Percentiles rank a stretch among this genome's conserved stretches.
Evolutionary conservation across 441 rosid genomes (phyloP).

Genomic region (Flueggea neowawraea): DNA sequence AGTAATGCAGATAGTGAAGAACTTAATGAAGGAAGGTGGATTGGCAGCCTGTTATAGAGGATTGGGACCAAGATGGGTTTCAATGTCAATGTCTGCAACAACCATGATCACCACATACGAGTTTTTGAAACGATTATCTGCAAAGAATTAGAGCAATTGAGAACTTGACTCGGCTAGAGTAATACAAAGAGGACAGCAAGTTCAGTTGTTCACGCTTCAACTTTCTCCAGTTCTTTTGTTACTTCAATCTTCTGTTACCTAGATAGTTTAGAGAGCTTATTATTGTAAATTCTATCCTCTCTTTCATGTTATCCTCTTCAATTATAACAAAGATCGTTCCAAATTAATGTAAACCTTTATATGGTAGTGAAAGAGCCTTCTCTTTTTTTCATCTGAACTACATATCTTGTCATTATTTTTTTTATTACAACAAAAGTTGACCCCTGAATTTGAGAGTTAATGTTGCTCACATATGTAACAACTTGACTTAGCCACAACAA

Average conservation of each 20-base stretch:
- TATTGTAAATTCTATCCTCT: slow-evolving; percentile 16
- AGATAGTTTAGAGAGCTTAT: slow-evolving; percentile 6
- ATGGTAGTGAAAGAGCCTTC: slow-evolving; percentile 13
- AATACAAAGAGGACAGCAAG: too few relatives aligned
- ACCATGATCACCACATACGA: slow-evolving; percentile 95
- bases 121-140: slow-evolving; percentile 78
- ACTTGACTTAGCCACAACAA: too few relatives aligned
- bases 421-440: too few relatives aligned
- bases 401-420: too few relatives aligned
- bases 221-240: background rate
- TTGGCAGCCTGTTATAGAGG: slow-evolving; percentile 86
- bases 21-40: slow-evolving; percentile 83
- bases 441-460: too few relatives aligned
- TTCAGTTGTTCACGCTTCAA: too few relatives aligned
- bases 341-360: slow-evolving; percentile 19
- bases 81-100: slow-evolving; percentile 92
- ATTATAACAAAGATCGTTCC: slow-evolving; percentile 8
- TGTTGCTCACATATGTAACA: too few relatives aligned
- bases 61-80: slow-evolving; percentile 86
- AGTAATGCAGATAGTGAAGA: slow-evolving; percentile 62
- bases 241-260: background rate
- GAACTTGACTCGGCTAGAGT: too few relatives aligned
- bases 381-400: background rate
- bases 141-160: slow-evolving; percentile 32
- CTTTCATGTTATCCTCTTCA: background rate